Evolutionary conservation across 2,329 filamentous ascomycete genomes (phyloP).

Genomic region (Davidsoniella virescens): DNA sequence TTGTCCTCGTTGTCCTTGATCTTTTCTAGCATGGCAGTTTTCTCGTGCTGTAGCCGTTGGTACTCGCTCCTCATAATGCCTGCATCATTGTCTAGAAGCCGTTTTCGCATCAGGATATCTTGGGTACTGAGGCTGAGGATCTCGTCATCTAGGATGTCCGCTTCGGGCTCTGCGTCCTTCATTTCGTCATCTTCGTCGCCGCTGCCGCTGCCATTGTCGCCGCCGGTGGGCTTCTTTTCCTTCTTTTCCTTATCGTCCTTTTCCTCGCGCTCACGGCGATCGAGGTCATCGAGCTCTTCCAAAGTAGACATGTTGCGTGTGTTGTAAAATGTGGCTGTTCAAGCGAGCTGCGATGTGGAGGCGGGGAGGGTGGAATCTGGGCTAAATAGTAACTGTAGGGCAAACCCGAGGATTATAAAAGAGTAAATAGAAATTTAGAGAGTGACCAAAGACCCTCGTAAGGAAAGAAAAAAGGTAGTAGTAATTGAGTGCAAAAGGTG

Average conservation of each 20-base stretch:
- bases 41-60: constrained; percentile 87
- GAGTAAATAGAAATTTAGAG: not conserved
- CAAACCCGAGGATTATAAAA: not conserved
- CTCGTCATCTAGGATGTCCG: constrained; percentile 80
- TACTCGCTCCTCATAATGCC: constrained; percentile 98
- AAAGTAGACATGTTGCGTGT: constrained; percentile 57
- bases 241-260: constrained; percentile 21
- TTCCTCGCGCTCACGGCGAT: constrained; percentile 57
- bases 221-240: constrained; percentile 15
- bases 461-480: not conserved
- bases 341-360: not conserved
- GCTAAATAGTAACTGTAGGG: not conserved
- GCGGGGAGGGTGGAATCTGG: not conserved
- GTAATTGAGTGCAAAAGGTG: not conserved
- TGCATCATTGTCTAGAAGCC: constrained; percentile 91
- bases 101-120: constrained; percentile 81
- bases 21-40: constrained; percentile 90
- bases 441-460: not conserved
- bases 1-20: constrained; percentile 99
- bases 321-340: constrained; percentile 17
- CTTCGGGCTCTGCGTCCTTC: constrained; percentile 68
- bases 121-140: constrained; percentile 84
- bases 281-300: constrained; percentile 80
- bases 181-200: constrained; percentile 72
- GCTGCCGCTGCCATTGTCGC: constrained; percentile 24